These are phyloP conservation scores for Trichoderma koningiopsis DNA, from an alignment of 2,329 filamentous ascomycete species.

Conservation along the genomic window DNA sequence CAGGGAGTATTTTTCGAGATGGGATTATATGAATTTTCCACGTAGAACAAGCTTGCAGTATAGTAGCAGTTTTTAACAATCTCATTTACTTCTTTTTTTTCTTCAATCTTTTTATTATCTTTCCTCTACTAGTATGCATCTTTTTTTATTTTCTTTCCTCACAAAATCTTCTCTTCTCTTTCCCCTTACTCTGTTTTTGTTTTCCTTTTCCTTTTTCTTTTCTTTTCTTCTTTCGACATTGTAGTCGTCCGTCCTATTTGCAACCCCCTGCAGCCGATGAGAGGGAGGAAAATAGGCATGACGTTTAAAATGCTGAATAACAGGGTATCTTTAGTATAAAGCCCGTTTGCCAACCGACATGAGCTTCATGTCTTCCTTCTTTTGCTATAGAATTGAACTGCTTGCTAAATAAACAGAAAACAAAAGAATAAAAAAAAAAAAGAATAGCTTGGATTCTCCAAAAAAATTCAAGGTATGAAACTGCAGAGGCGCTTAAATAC, in stretches of 20 bases:
- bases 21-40: background rate
- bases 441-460: background rate
- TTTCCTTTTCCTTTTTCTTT: background rate
- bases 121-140: constrained; percentile 1
- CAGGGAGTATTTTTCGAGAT: background rate
- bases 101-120: constrained; percentile 2
- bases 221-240: background rate
- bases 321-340: constrained; percentile 24
- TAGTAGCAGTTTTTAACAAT: accelerated
- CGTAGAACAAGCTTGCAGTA: background rate
- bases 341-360: background rate
- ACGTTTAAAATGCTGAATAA: constrained; percentile 2
- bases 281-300: background rate
- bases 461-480: background rate
- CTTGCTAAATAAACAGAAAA: background rate
- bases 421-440: background rate
- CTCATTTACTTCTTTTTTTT: background rate
- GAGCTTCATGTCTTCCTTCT: background rate
- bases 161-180: background rate
- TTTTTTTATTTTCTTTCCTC: background rate
- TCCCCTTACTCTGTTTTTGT: background rate
- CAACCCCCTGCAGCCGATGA: background rate
- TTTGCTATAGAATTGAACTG: background rate
- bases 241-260: background rate
- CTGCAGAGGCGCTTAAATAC: background rate